These are phyloP conservation scores for Filobasidium uniguttulatum DNA, from an alignment of 1,284 basidiomycete genomes.

Conservation along the genomic window DNA sequence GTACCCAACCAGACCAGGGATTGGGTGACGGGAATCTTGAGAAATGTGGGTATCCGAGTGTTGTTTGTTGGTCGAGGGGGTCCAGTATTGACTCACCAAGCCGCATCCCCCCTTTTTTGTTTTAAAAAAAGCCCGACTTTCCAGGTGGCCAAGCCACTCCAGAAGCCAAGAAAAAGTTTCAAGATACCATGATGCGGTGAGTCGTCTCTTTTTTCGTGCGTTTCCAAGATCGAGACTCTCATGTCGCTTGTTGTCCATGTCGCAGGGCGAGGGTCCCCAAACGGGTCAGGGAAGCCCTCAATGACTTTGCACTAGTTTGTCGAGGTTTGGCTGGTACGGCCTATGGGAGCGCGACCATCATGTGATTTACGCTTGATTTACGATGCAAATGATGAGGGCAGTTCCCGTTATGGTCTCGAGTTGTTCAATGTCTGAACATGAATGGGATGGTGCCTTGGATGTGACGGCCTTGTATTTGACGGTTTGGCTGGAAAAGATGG, in stretches of 20 bases:
- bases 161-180: slow-evolving; percentile 62
- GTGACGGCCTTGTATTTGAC: no score
- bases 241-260: not conserved
- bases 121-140: slow-evolving; percentile 17
- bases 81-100: not conserved
- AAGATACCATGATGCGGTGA: slow-evolving; percentile 58
- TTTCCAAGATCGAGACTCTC: no score
- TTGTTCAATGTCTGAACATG: no score
- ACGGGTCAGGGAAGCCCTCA: slow-evolving; percentile 36
- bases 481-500: no score
- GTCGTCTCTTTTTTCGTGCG: slow-evolving; percentile 4
- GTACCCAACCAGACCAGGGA: slow-evolving; percentile 44
- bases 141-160: slow-evolving; percentile 34
- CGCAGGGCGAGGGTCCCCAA: slow-evolving; percentile 30
- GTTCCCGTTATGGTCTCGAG: no score
- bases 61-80: no score
- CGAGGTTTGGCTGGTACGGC: slow-evolving; percentile 35
- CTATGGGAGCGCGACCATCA: slow-evolving; percentile 35
- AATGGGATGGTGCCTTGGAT: no score
- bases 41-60: slow-evolving; percentile 52
- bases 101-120: not conserved
- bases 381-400: no score
- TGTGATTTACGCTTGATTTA: no score
- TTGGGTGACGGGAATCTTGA: slow-evolving; percentile 61
- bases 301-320: slow-evolving; percentile 37